A percentile compares a stretch with the other conserved stretches of the same genome.
These are phyloP conservation scores for Penicillium arizonense DNA, from an alignment of 495 filamentous ascomycete species.

Conservation along the genomic window DNA sequence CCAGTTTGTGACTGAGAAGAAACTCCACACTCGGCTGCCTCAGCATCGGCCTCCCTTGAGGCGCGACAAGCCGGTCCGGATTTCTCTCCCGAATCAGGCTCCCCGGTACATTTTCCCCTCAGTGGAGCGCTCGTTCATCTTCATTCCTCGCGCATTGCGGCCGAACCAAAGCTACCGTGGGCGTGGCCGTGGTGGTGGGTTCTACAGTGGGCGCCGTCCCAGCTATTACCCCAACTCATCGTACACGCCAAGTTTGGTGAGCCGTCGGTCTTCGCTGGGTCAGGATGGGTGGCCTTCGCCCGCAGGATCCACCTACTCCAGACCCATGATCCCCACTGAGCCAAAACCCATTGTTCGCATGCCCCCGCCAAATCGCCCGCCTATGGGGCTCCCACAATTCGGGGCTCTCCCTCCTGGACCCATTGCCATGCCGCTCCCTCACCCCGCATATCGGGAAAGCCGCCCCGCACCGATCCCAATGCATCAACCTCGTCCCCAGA, in stretches of 20 bases:
- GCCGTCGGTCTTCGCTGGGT: slow-evolving; percentile 87
- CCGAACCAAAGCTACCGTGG: slow-evolving; percentile 82
- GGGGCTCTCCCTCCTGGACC: slow-evolving; percentile 23
- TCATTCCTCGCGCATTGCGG: slow-evolving; percentile 90
- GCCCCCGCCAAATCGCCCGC: slow-evolving; percentile 60
- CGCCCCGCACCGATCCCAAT: slow-evolving; percentile 75
- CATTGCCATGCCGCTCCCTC: slow-evolving; percentile 52
- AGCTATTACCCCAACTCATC: slow-evolving; percentile 79
- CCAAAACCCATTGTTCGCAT: slow-evolving; percentile 81
- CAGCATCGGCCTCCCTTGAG: slow-evolving; percentile 93
- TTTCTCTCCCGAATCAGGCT: slow-evolving; percentile 77
- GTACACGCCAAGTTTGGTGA: slow-evolving; percentile 89
- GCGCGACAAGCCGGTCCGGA: slow-evolving; percentile 93
- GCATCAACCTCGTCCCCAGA: slow-evolving; percentile 95
- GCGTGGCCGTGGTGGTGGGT: slow-evolving; percentile 66
- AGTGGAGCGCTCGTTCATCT: slow-evolving; percentile 90
- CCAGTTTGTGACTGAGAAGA: slow-evolving; percentile 68
- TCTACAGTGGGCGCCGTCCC: slow-evolving; percentile 68
- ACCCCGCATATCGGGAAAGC: slow-evolving; percentile 76
- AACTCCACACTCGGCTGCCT: slow-evolving; percentile 87
- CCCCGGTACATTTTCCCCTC: slow-evolving; percentile 90
- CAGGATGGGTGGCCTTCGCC: slow-evolving; percentile 75
- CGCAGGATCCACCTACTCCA: slow-evolving; percentile 70
- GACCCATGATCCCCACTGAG: slow-evolving; percentile 58
- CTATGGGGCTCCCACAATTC: slow-evolving; percentile 27